Percentiles rank a stretch among this genome's conserved stretches.
Conservation (phyloP, 257 asterid species). For the Ligustrum vulgare region DNA sequence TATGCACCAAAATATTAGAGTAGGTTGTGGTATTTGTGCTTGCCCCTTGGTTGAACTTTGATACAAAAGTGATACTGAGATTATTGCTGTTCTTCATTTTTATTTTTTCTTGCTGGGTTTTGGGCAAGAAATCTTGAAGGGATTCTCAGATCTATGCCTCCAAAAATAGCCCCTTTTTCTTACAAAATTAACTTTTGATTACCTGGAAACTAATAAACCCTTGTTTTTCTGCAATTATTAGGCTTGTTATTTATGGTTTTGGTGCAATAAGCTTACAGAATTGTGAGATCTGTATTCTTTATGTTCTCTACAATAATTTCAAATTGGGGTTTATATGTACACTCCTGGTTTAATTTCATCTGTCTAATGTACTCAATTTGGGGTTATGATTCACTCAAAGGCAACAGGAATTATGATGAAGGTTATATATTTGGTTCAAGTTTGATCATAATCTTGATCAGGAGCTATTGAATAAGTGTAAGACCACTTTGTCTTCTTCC, state of each 20-base stretch:
- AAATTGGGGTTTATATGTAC: neutral
- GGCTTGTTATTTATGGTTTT: neutral
- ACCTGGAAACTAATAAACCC: neutral
- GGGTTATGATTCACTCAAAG: neutral
- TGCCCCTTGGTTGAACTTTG: neutral
- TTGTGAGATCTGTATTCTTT: neutral
- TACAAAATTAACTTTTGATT: neutral
- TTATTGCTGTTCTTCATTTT: neutral
- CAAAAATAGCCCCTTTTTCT: neutral
- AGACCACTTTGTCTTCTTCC: neutral
- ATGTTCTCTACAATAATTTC: neutral
- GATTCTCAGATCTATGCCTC: neutral
- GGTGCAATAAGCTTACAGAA: neutral
- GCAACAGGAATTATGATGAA: neutral
- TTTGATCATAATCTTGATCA: neutral
- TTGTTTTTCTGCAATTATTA: neutral
- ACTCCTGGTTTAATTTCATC: neutral
- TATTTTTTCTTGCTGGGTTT: neutral
- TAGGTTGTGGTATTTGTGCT: neutral
- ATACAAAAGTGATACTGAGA: neutral
- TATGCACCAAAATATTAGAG: neutral
- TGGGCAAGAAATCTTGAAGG: neutral
- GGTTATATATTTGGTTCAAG: constrained; percentile 1
- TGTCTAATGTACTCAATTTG: neutral
- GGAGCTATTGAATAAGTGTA: neutral